Evolutionary conservation across 148 eudicot genomes (phyloP).

Genomic region (Gaultheria prostrata): DNA sequence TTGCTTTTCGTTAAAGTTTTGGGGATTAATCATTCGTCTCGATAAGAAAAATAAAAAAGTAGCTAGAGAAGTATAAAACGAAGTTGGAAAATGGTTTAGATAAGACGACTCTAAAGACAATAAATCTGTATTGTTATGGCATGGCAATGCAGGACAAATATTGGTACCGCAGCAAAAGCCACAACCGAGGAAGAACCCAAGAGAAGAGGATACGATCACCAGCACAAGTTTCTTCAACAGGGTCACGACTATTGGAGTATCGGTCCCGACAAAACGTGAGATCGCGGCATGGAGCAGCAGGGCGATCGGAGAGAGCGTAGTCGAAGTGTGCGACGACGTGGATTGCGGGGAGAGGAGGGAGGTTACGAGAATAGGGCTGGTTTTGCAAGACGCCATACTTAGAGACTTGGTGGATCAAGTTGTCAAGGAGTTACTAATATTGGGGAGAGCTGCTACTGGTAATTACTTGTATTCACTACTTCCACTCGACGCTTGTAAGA

Average conservation of each 20-base stretch:
- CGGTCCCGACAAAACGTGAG: background rate
- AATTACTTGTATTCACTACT: conserved; percentile 6
- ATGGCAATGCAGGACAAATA: conserved; percentile 12
- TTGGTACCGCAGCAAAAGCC: conserved; percentile 23
- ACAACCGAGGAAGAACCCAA: conserved; percentile 27
- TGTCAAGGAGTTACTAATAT: conserved; percentile 28
- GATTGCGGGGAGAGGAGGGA: conserved; percentile 51
- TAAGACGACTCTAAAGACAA: too few species aligned
- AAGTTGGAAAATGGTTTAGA: too few species aligned
- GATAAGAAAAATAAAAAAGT: too few species aligned
- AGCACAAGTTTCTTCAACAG: conserved; percentile 12
- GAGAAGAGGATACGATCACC: conserved; percentile 22
- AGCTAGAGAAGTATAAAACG: too few species aligned
- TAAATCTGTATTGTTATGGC: background rate
- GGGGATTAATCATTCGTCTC: too few species aligned
- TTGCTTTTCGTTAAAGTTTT: too few species aligned
- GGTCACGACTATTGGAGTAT: background rate
- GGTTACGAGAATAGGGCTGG: conserved; percentile 43
- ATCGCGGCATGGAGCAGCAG: conserved; percentile 21
- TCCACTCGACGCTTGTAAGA: conserved; percentile 47
- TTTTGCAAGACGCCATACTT: conserved; percentile 47
- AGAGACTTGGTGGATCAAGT: conserved; percentile 60
- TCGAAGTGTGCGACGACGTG: conserved; percentile 54
- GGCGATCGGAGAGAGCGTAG: conserved; percentile 46
- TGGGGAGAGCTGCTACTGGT: background rate